Percentiles rank a stretch among this genome's conserved stretches.
Conservation (phyloP, 331 rosid genomes). For the Arachis monticola region DNA sequence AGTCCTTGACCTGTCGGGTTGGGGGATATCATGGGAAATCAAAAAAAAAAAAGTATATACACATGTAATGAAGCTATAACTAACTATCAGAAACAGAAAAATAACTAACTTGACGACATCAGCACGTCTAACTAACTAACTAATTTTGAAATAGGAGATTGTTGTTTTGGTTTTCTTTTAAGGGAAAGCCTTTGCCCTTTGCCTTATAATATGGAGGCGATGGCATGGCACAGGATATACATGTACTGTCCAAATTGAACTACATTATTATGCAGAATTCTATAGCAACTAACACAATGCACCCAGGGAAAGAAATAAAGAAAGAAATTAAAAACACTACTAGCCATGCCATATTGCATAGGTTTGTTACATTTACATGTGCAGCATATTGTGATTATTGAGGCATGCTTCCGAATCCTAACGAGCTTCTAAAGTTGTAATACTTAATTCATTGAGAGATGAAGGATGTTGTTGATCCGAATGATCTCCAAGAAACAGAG, state of each 20-base stretch:
- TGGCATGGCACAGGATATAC: background rate
- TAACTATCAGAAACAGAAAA: no score
- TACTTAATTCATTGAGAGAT: slow-evolving; percentile 37
- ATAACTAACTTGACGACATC: no score
- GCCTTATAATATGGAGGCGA: no score
- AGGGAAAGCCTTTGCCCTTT: no score
- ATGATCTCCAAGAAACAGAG: slow-evolving; percentile 36
- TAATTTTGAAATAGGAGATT: no score
- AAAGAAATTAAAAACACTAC: background rate
- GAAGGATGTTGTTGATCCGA: slow-evolving; percentile 11
- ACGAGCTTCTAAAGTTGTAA: slow-evolving; percentile 40
- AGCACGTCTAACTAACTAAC: no score
- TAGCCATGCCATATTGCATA: background rate
- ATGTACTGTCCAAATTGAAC: background rate
- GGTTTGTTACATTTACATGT: slow-evolving; percentile 2
- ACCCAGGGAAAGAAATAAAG: no score
- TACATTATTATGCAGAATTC: background rate
- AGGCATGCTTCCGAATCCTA: slow-evolving; percentile 11
- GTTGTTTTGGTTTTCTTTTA: no score
- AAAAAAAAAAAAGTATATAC: no score
- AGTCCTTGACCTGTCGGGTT: no score
- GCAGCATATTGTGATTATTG: background rate
- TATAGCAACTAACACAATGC: background rate
- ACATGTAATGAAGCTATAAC: no score
- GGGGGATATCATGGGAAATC: no score